A percentile compares a stretch with the other conserved stretches of the same genome.
These are phyloP conservation scores for Tympanopsis confertula DNA, from an alignment of 2,329 filamentous ascomycete species.

Conservation along the genomic window DNA sequence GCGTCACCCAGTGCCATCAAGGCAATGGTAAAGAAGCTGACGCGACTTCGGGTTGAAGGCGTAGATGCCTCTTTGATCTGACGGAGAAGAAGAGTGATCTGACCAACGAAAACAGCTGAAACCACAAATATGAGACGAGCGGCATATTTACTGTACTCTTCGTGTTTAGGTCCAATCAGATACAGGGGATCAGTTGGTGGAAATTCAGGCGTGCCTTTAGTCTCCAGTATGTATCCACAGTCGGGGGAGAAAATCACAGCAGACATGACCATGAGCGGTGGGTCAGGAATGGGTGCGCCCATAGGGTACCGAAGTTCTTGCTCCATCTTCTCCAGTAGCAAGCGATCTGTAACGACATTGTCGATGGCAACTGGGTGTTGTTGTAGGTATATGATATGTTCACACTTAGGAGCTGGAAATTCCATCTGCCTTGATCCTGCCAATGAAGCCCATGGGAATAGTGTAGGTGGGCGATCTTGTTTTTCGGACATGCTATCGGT, in stretches of 20 bases:
- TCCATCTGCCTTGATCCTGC: slow-evolving; percentile 25
- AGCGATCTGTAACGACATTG: slow-evolving; percentile 14
- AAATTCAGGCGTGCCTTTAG: slow-evolving; percentile 43
- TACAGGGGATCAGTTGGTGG: slow-evolving; percentile 36
- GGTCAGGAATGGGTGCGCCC: slow-evolving; percentile 36
- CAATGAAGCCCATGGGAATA: slow-evolving; percentile 41
- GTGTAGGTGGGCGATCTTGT: slow-evolving; percentile 21
- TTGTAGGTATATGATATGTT: slow-evolving; percentile 51
- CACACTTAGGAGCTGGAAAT: slow-evolving; percentile 39
- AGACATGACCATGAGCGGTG: slow-evolving; percentile 42
- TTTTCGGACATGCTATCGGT: slow-evolving; percentile 32
- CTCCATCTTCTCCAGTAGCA: slow-evolving; percentile 37
- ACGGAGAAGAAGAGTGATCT: slow-evolving; percentile 20
- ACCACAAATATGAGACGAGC: slow-evolving; percentile 33
- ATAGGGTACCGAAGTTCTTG: slow-evolving; percentile 46
- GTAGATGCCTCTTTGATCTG: slow-evolving; percentile 27
- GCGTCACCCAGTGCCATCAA: slow-evolving; percentile 25
- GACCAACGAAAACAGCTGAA: slow-evolving; percentile 15
- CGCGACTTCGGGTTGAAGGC: slow-evolving; percentile 24
- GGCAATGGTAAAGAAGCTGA: slow-evolving; percentile 24
- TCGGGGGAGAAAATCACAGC: slow-evolving; percentile 53
- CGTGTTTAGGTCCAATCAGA: slow-evolving; percentile 42
- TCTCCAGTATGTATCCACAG: slow-evolving; percentile 53
- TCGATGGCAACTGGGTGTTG: slow-evolving; percentile 25
- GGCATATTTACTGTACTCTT: slow-evolving; percentile 37